Base-by-base conservation (phyloP, 1,139 yeast genomes). In the Blastobotrys malaysiensis region DNA sequence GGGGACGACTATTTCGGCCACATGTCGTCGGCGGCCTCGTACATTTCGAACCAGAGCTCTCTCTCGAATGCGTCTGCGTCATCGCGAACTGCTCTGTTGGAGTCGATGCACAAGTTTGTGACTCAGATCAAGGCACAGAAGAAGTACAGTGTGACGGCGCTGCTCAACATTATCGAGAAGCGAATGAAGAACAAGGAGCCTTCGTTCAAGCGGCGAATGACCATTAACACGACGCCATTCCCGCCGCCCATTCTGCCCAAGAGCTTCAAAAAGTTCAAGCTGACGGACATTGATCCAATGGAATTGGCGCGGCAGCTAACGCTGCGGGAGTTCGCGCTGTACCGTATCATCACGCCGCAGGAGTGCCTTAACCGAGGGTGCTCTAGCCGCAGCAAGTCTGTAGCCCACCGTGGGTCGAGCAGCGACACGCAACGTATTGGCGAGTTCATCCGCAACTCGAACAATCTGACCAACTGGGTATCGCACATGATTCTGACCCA, bases 251-350 rank as follows among this genome's bases (percentile, higher is more conserved):
- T 65, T 14, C 48, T 66, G 31, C 69, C 71, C 9, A 57, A 56
- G 50, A 59, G 61, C 52, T 31, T 65, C 45, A 62, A 60, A 53
- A 61, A 62, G 51, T 56, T 63, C 55, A 61, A 62, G 49, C 55
- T 65, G 27, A 55, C 62, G 20, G 95, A 88, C 57, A 80, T 89
- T 56, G 93, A 88, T 61, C 81, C 88, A 45, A 72, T 80, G 52
- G 95, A 86, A 60, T 77, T 89, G 63, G 97, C 97, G 0, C 77
- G 93, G 48, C 98, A 91, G 69, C 73, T 93, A 54, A 87, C 97
- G 0, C 69, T 89, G n/a, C 76, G 85, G 53, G 97, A 90, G 66
- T 88, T 84, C 64, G 79, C 77, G 49, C 71, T 84, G 44, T 91
- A 86, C 68, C 76, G 82, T 47, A 77, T 80, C 56, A 87, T 93